Base-by-base conservation (phyloP, 2,329 filamentous ascomycete species). In the Coniochaeta pulveracea region DNA sequence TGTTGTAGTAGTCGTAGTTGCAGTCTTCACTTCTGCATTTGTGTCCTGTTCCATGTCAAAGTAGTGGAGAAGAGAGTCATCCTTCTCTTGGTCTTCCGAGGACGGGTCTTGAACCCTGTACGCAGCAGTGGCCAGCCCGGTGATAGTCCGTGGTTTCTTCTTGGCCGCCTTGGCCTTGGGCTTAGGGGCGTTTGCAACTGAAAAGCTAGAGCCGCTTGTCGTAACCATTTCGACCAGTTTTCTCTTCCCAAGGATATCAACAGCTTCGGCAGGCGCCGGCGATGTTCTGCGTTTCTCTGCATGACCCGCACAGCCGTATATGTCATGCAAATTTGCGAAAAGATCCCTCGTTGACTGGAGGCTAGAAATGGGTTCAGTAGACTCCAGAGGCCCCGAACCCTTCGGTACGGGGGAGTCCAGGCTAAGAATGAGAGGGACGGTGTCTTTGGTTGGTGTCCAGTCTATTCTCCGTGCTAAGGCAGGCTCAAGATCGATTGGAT, bases 81-180 rank as follows among this genome's bases (percentile, higher is more conserved):
- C 40, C 8, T 38, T 40, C 10, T 31, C n/a, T 2, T 19, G 52
- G 27, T 41, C 47, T 40, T 41, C 43, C 26, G 39, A 43, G 5
- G 29, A 36, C 24, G 33, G 46, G 19, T 59, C 54, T 8, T 48
- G 41, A 33, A 58, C 51, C 10, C 50, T 50, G 47, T 88, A 91
- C 4, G 75, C 73, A 10, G 82, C 78, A 2, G 78, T 89, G 9
- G 84, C 82, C 32, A 83, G 58, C 25, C 76, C 82, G 0, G 85
- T 93, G 36, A 93, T 78, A 0, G 85, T 93, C 25, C 74, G 75
- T 0, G 76, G 57, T 51, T 80, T 88, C 55, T 82, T 85, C 52
- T 73, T 76, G 4, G 66, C 57, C 5, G 63, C 60, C 42, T 74
- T 80, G 15, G 56, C 49, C 47, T 71, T 73, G 0, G 56, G 56